Evolutionary conservation across 495 filamentous ascomycete genomes (phyloP), one percentile per base, ranked within the genome.

Genomic region (Lichenothelia convexa): DNA sequence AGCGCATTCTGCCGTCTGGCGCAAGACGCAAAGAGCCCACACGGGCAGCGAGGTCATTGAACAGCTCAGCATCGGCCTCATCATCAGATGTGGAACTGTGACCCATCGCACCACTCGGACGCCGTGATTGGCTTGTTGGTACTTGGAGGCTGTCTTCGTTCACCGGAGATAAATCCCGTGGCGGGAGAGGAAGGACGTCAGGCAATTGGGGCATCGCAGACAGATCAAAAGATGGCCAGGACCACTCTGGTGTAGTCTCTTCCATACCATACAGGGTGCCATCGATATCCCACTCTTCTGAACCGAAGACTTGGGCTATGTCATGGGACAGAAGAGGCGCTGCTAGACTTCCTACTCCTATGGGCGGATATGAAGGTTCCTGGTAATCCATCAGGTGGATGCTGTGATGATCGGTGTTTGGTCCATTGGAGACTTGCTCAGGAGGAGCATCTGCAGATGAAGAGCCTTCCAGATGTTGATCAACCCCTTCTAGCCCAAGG

Each of bases 21-120:
- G 34, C 34, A n/a, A 36, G 8, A 9, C 19, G 34, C 16, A 36
- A 19, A 15, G 34, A 36, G 19, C 34, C 34, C n/a, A 36, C 19
- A 5, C 34, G 34, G 5, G 12, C 34, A 15, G 34, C 12, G 8
- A 36, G 8, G 16, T 36, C 16, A 11, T 19, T 21, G 5, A 36
- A 9, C 5, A 36, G 11, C 5, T 36, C 34, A 5, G 34, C 12
- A 21, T 36, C 12, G 5, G 7, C 34, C 8, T 36, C 34, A 22
- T 36, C 34, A 5, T 36, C 34, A 19, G n/a, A n/a, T n/a, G n/a
- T 20, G n/a, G n/a, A n/a, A n/a, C n/a, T n/a, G n/a, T n/a, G n/a
- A n/a, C n/a, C n/a, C n/a, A n/a, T n/a, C n/a, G n/a, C n/a, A n/a
- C n/a, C n/a, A n/a, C n/a, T n/a, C n/a, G n/a, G n/a, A n/a, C n/a